phyloP scores from a whole-genome alignment of 2,329 filamentous ascomycete genomes.

The Ophiostoma tasmaniense region DNA sequence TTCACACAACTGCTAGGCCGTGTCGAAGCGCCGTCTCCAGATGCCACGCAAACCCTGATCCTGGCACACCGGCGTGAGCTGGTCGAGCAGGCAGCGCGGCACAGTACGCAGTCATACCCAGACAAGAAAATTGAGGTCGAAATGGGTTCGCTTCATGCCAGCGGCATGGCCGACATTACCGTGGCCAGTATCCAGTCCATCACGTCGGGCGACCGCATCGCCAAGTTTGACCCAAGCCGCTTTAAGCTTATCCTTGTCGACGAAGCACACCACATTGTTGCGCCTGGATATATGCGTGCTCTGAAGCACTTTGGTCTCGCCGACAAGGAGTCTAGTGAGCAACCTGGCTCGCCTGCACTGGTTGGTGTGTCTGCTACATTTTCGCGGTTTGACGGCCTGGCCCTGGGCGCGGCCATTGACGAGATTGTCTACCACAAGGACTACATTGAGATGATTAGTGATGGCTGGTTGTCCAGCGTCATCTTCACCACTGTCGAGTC shows the following conservation, averaged over 20 bases:
- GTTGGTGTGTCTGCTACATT: slow-evolving; percentile 79
- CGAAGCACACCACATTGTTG: slow-evolving; percentile 94
- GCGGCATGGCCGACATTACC: slow-evolving; percentile 81
- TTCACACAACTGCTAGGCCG: slow-evolving; percentile 91
- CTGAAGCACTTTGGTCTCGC: slow-evolving; percentile 70
- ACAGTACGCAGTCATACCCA: slow-evolving; percentile 76
- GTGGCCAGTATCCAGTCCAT: slow-evolving; percentile 86
- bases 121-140: slow-evolving; percentile 77
- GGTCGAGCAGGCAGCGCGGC: slow-evolving; percentile 83
- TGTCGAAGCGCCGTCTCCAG: slow-evolving; percentile 46
- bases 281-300: slow-evolving; percentile 65
- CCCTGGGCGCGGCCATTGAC: slow-evolving; percentile 76
- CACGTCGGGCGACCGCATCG: slow-evolving; percentile 58
- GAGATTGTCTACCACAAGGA: slow-evolving; percentile 92
- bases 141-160: slow-evolving; percentile 72
- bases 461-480: slow-evolving; percentile 88
- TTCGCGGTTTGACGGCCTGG: slow-evolving; percentile 72
- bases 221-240: slow-evolving; percentile 66
- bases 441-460: slow-evolving; percentile 61
- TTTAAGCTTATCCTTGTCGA: slow-evolving; percentile 94
- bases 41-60: slow-evolving; percentile 72
- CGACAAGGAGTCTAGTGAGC: slow-evolving; percentile 32
- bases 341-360: slow-evolving; percentile 50
- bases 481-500: slow-evolving; percentile 88
- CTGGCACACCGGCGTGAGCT: slow-evolving; percentile 87